Base-by-base conservation (phyloP, 2,329 filamentous ascomycete genomes). In the Paracoccidioides brasiliensis region DNA sequence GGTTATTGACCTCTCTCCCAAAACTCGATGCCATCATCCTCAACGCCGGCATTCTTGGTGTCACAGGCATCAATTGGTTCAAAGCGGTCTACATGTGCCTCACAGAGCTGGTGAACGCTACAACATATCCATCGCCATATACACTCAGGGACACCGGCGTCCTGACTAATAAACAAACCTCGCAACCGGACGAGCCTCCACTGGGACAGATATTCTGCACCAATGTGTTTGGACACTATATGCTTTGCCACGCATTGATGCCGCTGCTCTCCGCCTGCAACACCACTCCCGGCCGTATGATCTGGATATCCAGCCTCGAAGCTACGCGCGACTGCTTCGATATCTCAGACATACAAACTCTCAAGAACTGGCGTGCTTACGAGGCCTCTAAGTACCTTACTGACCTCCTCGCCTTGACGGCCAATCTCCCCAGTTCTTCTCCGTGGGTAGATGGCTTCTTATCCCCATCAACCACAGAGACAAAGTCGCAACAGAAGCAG, bases 191-290 rank as follows among this genome's bases (percentile, higher is more conserved):
- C 14, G 80, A 83, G 56, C 83, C 85, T 0, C 72, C 75, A 4
- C 74, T 98, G 0, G 90, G 89, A 3, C 79, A 88, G 61, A 82
- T 95, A 15, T 98, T 97, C 68, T 86, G 85, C 67, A 85, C 91
- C 52, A 97, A 97, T 66, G 80, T 95, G 35, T 97, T 98, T 67
- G 93, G 93, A 0, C 93, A 98, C 73, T 97, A 98, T 68, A 74
- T 96, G 65, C 81, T 98, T 30, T 81, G 82, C 14, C 90, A 95
- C 69, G 82, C 85, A 65, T 78, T 97, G 9, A 78, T 86, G 61
- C 85, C 88, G 0, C 75, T 96, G 9, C 78, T 98, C 62, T 73
- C 75, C 63, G 64, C 70, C 14, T 63, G 64, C 43, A 30, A 30
- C 32, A 60, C 70, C 56, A 66, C 75, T 1, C 66, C 68, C 2